A percentile compares a stretch with the other conserved stretches of the same genome.
phyloP scores from a whole-genome alignment of 2,329 filamentous ascomycete genomes.

The Lasiodiplodia sp. region DNA sequence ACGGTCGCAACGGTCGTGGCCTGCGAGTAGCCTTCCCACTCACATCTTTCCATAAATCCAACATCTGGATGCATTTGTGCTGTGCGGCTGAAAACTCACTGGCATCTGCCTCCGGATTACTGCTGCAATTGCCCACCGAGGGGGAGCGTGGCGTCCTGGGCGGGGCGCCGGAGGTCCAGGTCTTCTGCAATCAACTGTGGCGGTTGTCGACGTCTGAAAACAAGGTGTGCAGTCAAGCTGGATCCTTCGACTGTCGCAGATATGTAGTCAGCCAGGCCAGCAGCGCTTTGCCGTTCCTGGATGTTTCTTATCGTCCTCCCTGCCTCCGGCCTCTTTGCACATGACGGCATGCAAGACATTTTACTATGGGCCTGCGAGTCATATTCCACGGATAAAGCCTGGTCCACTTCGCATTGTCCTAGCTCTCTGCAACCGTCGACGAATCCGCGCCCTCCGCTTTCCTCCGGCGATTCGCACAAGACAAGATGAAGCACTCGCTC shows the following conservation, averaged over 20 bases:
- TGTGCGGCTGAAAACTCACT: no score
- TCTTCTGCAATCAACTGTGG: neutral
- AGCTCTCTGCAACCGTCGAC: constrained; percentile 4
- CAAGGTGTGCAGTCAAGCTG: neutral
- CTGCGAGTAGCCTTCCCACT: no score
- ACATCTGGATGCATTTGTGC: no score
- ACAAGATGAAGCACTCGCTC: neutral
- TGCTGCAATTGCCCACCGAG: no score
- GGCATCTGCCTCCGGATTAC: no score
- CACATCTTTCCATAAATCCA: no score
- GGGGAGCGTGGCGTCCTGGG: no score
- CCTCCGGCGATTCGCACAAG: neutral
- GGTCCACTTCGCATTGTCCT: neutral
- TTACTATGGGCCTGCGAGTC: neutral
- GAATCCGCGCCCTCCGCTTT: neutral
- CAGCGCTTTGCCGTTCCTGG: constrained; percentile 14
- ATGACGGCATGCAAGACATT: neutral
- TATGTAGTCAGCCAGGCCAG: constrained; percentile 7
- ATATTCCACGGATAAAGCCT: neutral
- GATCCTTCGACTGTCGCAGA: constrained; percentile 12
- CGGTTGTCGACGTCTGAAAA: neutral
- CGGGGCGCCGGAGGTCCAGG: no score
- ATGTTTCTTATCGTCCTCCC: constrained; percentile 4
- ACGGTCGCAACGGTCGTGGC: constrained; percentile 22
- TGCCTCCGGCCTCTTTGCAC: neutral